phyloP scores from a whole-genome alignment of 257 asterid genomes.

The Coffea eugenioides region DNA sequence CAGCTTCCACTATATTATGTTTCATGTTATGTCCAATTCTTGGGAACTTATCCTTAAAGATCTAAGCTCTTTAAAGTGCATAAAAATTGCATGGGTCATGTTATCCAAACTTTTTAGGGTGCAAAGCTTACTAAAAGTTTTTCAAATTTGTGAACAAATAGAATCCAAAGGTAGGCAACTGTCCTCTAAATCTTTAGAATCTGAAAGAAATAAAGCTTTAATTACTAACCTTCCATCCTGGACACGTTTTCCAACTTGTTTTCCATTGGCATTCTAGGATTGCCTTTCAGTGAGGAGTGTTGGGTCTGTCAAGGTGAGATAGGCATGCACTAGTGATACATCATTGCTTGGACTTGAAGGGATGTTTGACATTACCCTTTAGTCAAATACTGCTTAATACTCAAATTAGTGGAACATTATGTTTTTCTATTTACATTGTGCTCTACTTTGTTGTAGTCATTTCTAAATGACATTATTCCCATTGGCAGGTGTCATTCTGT shows the following conservation, averaged over 20 bases:
- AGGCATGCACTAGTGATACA: background rate
- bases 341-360: background rate
- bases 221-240: background rate
- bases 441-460: background rate
- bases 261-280: background rate
- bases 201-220: background rate
- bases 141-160: background rate
- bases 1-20: background rate
- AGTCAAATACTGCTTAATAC: background rate
- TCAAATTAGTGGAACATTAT: background rate
- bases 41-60: background rate
- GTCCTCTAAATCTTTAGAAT: background rate
- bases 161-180: background rate
- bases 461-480: slow-evolving; percentile 13
- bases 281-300: background rate
- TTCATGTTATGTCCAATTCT: background rate
- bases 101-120: background rate
- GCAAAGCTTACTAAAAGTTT: background rate
- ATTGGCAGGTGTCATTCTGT: slow-evolving; percentile 34
- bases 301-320: background rate
- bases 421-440: background rate
- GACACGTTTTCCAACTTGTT: background rate
- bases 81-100: background rate
- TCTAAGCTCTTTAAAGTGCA: background rate
- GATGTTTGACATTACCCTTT: background rate